Evolutionary conservation across 805 yeast species (phyloP), one percentile per base, ranked within the genome.

Genomic region (Teunomyces panamensis): DNA sequence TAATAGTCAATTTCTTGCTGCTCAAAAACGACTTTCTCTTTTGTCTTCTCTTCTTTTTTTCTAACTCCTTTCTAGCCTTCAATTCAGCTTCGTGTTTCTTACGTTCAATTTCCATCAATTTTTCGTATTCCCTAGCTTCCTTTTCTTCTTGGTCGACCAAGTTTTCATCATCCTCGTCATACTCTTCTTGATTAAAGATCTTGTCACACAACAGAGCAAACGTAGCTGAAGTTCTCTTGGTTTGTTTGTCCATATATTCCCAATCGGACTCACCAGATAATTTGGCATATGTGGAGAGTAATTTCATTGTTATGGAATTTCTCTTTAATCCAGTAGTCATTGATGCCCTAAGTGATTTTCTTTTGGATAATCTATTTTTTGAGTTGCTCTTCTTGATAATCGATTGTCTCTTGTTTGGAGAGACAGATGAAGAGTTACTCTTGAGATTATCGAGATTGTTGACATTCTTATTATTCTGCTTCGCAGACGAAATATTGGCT

Each of bases 201-300:
- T 80, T 83, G 67, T 86, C 92, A 71, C 89, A 84, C 37, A 86
- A 69, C 2, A 86, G 78, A 9, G 90, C 94, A 71, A 86, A 86
- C 52, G 86, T 87, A 11, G 88, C 83, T 32, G 88, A 82, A 1
- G 91, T 84, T 64, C 94, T 75, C 65, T 80, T 84, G 5, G 89
- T 83, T 61, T 83, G 88, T 57, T 79, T 81, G 56, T 84, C 87
- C 64, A 85, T 78, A 56, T 79, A 79, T 56, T 82, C 86, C 82
- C 88, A 80, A 50, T 81, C 86, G 36, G 78, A 74, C 48, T 82
- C 85, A 41, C 75, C 75, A 3, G 88, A 76, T 50, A 86, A 67
- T 59, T 82, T 84, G 30, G 92, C 89, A 63, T 86, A 86, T 0
- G 89, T 82, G 0, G 89, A 78, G 49, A 86, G 75, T 51, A 86